A percentile compares a stretch with the other conserved stretches of the same genome.
Evolutionary conservation across 768 basidiomycete genomes (phyloP).

Genomic region (Hortiboletus flavorubellus): DNA sequence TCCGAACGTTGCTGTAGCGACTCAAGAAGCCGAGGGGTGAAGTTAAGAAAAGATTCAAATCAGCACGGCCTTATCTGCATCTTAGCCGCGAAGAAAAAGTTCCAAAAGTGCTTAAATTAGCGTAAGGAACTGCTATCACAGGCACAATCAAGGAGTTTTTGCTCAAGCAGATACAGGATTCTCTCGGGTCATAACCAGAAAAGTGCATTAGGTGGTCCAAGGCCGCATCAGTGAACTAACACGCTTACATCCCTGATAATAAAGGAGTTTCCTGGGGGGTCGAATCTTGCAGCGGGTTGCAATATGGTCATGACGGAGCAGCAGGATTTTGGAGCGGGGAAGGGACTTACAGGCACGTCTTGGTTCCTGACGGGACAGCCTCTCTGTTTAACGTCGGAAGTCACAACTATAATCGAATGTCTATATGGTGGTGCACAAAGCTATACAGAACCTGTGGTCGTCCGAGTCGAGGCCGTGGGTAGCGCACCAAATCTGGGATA

Average conservation of each 20-base stretch:
- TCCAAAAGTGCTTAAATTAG: too few species aligned
- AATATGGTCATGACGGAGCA: not conserved
- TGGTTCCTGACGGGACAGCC: not conserved
- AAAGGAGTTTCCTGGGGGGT: not conserved
- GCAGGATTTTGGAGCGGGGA: not conserved
- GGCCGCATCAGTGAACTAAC: not conserved
- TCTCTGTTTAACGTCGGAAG: not conserved
- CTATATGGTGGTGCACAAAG: too few species aligned
- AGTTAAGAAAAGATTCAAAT: not conserved
- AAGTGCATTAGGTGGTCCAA: not conserved
- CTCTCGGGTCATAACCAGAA: too few species aligned
- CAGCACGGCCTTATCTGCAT: too few species aligned
- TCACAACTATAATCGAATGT: too few species aligned
- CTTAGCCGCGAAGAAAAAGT: too few species aligned
- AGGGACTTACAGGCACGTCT: not conserved
- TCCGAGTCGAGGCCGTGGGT: too few species aligned
- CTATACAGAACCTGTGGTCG: too few species aligned
- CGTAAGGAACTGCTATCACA: not conserved
- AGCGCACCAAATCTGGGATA: too few species aligned
- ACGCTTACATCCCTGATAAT: not conserved
- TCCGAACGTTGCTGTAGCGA: not conserved
- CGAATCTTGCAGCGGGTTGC: not conserved
- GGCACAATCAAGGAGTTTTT: too few species aligned
- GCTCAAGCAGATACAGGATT: too few species aligned
- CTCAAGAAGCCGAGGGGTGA: not conserved